Evolutionary conservation across 352 stramenopile genomes (phyloP), one percentile per base, ranked within the genome.

Genomic region (Phytophthora pluvialis): DNA sequence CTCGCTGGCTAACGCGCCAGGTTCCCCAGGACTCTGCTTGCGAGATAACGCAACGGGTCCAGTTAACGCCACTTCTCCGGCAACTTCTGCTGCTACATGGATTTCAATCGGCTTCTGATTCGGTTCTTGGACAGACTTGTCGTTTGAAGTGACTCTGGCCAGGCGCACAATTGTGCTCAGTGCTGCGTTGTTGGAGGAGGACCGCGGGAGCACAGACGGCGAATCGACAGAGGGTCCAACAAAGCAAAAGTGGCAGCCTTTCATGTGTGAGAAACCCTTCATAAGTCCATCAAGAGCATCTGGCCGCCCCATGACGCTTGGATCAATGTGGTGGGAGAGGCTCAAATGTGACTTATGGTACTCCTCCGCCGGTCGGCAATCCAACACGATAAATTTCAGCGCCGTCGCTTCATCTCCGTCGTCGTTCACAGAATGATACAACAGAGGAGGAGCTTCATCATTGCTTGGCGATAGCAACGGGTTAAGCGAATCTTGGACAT

Each of bases 191-290:
- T 72, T 79, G 2, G 63, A 80, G 4, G 47, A 66, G 3, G 74
- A 72, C 18, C 69, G 69, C 3, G 51, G 18, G 2, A 59, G 43
- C 5, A 64, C 40, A 13, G 83, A 69, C 5, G 50, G 35, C 10
- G 58, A 42, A n/a, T 73, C 62, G n/a, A 75, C 52, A 2, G 80
- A 83, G 12, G 78, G 84, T 3, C 89, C 89, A 45, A 96, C 83
- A 53, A 96, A 95, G 55, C 89, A 96, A 64, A 96, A 96, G 47
- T 96, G 89, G 45, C 86, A 95, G 1, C 88, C 87, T 79, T 96
- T 95, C 87, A 96, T 96, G 4, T 78, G 71, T 26, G 72, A 73
- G 36, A 96, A 95, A 0, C 85, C 86, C 45, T 94, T 89, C 62
- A 96, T 80, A 9, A 96, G 72, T 28, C 83, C 76, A 16, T 83